Evolutionary conservation across 768 basidiomycete species (phyloP), one percentile per base, ranked within the genome.

Genomic region (Clathrus columnatus): DNA sequence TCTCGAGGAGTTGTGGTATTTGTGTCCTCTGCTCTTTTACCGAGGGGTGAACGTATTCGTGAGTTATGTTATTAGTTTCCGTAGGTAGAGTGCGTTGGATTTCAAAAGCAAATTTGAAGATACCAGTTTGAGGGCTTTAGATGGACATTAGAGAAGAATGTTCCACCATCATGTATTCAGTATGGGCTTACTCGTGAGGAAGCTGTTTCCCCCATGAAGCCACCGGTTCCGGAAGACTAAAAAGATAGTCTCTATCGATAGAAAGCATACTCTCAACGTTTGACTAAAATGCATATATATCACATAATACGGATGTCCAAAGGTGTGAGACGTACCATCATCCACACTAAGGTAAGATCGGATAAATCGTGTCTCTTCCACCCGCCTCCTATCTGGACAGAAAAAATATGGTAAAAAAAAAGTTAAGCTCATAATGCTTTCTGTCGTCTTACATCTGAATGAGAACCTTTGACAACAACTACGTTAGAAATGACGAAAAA

Each of bases 321-420:
- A n/a, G 20, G 20, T 5, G 32, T 32, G 5, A n/a, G 14, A 72
- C 77, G 30, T 61, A 83, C 82, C 51, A 73, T 73, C 80, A 85
- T 83, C 83, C 83, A 84, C 43, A 68, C 67, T 49, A 88, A 68
- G 14, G 81, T 75, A 23, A 87, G 44, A 62, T 86, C 83, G 0
- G 85, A 75, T 26, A 88, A 65, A 61, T 88, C 86, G 64, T 85
- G 85, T 44, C 79, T 72, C 26, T 72, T 63, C 66, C 80, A 87
- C 36, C 86, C 85, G 24, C 86, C 86, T 16, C 85, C 85, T 46
- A 84, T 76, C 85, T 87, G 58, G 49, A 17, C 6, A 24, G 23
- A 50, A 30, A 28, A 7, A 5, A 23, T 28, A n/a, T 28, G 50
- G 14, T 7, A 30, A 14, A 14, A 3, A 3, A 36, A 11, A 36